These are phyloP conservation scores for Alternaria postmessia DNA, from an alignment of 2,329 filamentous ascomycete genomes.

Conservation along the genomic window DNA sequence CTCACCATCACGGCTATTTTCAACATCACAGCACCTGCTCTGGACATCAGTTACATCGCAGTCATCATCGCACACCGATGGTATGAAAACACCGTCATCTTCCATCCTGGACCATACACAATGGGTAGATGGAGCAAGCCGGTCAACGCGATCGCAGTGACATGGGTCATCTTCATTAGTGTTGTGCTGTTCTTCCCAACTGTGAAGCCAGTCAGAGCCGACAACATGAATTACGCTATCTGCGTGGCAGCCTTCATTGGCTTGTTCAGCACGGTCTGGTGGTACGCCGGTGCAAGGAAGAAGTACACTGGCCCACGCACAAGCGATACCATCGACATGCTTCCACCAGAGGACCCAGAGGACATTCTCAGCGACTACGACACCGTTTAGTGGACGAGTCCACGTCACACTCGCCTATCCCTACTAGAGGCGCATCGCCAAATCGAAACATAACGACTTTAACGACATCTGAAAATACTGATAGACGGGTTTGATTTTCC, in stretches of 20 bases:
- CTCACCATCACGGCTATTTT: slow-evolving; percentile 61
- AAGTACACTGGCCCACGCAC: slow-evolving; percentile 68
- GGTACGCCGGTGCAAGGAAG: slow-evolving; percentile 53
- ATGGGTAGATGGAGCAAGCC: slow-evolving; percentile 64
- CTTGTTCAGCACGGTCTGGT: slow-evolving; percentile 56
- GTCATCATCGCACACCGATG: slow-evolving; percentile 67
- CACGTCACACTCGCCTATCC: background rate
- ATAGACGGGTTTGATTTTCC: background rate
- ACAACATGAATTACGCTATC: slow-evolving; percentile 60
- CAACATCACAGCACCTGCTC: slow-evolving; percentile 57
- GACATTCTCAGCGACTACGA: slow-evolving; percentile 48
- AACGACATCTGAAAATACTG: slow-evolving; percentile 1
- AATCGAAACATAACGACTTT: slow-evolving; percentile 4
- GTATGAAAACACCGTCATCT: slow-evolving; percentile 61
- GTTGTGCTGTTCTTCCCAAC: slow-evolving; percentile 64
- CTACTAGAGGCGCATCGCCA: background rate
- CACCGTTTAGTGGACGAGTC: slow-evolving; percentile 23
- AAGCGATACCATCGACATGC: slow-evolving; percentile 58
- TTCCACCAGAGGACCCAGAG: slow-evolving; percentile 54
- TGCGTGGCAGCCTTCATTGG: slow-evolving; percentile 60
- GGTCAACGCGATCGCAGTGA: slow-evolving; percentile 65
- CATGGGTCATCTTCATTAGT: slow-evolving; percentile 70
- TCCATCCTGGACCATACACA: slow-evolving; percentile 66
- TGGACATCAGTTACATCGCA: slow-evolving; percentile 65
- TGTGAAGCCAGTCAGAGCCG: slow-evolving; percentile 52